phyloP scores from a whole-genome alignment of 2,329 filamentous ascomycete genomes.

The Aspergillus vadensis region DNA sequence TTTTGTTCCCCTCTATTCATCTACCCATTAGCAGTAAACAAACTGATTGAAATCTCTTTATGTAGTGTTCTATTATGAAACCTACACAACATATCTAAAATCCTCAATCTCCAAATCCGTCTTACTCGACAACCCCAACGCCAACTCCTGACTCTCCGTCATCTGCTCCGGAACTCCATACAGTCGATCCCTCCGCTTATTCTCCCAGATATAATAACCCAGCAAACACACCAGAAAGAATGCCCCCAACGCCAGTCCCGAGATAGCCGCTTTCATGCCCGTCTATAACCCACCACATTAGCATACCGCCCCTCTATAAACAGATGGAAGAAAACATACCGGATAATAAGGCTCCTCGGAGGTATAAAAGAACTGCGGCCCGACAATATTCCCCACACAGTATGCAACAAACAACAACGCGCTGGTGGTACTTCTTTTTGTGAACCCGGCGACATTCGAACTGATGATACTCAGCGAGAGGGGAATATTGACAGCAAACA shows the following conservation, averaged over 20 bases:
- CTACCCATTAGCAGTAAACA: too few relatives aligned
- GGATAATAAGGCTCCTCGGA: constrained; percentile 36
- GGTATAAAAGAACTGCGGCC: constrained; percentile 36
- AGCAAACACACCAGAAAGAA: constrained; percentile 35
- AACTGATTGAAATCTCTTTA: too few relatives aligned
- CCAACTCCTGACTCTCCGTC: constrained; percentile 29
- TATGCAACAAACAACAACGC: constrained; percentile 54
- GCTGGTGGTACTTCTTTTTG: constrained; percentile 38
- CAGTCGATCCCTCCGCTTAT: constrained; percentile 30
- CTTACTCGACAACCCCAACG: constrained; percentile 37
- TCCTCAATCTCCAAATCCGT: constrained; percentile 39
- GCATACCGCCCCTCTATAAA: background rate
- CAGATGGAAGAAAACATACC: constrained; percentile 15
- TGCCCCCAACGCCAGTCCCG: constrained; percentile 31
- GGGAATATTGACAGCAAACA: constrained; percentile 41
- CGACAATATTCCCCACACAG: constrained; percentile 38
- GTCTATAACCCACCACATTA: constrained; percentile 25
- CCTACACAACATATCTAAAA: constrained; percentile 33
- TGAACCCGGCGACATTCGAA: constrained; percentile 41
- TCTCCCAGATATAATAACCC: constrained; percentile 35
- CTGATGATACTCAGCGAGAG: constrained; percentile 37
- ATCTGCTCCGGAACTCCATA: constrained; percentile 30
- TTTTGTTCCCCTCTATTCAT: too few relatives aligned
- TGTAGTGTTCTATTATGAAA: background rate
- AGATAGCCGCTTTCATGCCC: constrained; percentile 36